Base-by-base conservation (phyloP, 2,329 filamentous ascomycete species). In the Elsinoe perseae region DNA sequence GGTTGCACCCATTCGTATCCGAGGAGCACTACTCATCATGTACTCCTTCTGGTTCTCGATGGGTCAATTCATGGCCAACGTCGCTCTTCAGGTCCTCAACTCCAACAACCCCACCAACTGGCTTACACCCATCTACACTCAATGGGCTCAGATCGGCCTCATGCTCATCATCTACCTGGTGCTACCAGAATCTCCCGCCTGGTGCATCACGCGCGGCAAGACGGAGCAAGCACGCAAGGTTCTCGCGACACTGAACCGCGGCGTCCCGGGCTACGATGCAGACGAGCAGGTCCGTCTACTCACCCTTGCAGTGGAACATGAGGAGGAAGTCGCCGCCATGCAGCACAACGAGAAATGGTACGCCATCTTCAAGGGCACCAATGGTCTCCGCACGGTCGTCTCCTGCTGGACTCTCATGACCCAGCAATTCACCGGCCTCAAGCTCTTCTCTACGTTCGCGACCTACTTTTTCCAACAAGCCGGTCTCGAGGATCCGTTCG, bases 401-500 rank as follows among this genome's bases (percentile, higher is more conserved):
- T 30, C 46, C 25, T 32, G 23, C 46, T 50, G 46, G 46, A 50
- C 46, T n/a, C 46, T 50, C 25, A 50, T 50, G 46, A 27, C 46
- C 28, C 46, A 50, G 18, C 46, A 50, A 32, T 50, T 50, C 46
- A 50, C 46, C 14, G 46, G 46, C n/a, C 46, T 50, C 3, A 50
- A 50, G 25, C 46, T 50, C 28, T 50, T 50, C 46, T 50, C 46
- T 16, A 50, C 46, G 9, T 50, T 50, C 28, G 23, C 46, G 25
- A 50, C 46, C 25, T 50, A 50, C 46, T 50, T 50, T 16, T 50
- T 50, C 27, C 46, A 50, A 32, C 46, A 50, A 20, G 46, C 46
- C 16, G 46, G 46, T 16, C 46, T 50, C 25, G 46, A 30, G 25
- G 46, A 50, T 16, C 46, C 46, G 2, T 50, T 50, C 46, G 25